Evolutionary conservation across 2,329 filamentous ascomycete species (phyloP).

Genomic region (Aspergillus pseudoterreus): DNA sequence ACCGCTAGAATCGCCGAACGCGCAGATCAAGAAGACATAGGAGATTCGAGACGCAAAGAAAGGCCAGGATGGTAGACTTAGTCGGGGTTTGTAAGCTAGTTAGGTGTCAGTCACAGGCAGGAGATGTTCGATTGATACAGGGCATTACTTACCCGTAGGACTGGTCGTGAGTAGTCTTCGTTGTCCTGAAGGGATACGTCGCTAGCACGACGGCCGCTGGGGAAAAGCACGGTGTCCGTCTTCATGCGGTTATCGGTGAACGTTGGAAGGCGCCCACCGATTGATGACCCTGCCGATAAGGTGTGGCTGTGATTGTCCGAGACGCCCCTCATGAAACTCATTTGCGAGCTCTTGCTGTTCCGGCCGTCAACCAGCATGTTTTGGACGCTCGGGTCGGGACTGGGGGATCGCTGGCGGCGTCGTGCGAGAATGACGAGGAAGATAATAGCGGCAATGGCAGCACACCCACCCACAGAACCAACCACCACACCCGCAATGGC

Average conservation of each 20-base stretch:
- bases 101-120: constrained; percentile 13
- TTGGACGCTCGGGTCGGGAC: constrained; percentile 27
- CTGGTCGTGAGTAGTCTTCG: constrained; percentile 46
- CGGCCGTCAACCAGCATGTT: constrained; percentile 28
- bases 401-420: constrained; percentile 30
- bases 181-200: constrained; percentile 46
- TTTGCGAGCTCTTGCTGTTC: constrained; percentile 32
- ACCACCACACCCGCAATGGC: constrained; percentile 44
- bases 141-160: constrained; percentile 36
- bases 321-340: constrained; percentile 33
- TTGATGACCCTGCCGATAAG: constrained; percentile 21
- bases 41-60: constrained; percentile 13
- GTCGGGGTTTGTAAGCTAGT: constrained; percentile 34
- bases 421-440: constrained; percentile 38
- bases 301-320: constrained; percentile 25
- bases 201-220: constrained; percentile 39
- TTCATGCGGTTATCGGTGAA: constrained; percentile 46
- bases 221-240: constrained; percentile 38
- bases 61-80: constrained; percentile 17
- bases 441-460: constrained; percentile 33
- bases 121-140: neutral
- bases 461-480: constrained; percentile 38
- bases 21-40: constrained; percentile 25
- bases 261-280: constrained; percentile 23
- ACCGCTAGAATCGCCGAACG: constrained; percentile 29